Conservation (phyloP, 2,329 filamentous ascomycete species). For the Clarireedia monteithiana region DNA sequence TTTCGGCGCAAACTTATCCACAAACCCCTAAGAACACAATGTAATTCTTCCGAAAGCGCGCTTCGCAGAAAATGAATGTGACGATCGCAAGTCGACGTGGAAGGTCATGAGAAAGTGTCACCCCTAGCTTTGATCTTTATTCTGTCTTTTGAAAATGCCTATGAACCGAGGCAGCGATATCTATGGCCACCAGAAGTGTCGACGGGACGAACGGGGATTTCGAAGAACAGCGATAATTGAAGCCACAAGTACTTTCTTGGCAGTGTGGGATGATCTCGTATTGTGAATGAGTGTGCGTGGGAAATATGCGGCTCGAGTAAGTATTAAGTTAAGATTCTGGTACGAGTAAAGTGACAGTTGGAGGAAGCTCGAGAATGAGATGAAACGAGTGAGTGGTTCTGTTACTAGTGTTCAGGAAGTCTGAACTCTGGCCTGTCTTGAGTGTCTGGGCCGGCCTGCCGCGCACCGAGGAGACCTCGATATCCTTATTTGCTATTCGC, state of each 20-base stretch:
- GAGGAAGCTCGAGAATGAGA: background rate
- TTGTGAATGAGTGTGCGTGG: background rate
- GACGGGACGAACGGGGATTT: background rate
- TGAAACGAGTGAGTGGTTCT: background rate
- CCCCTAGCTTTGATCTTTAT: slow-evolving; percentile 11
- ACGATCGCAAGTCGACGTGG: slow-evolving; percentile 15
- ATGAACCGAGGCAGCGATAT: slow-evolving; percentile 5
- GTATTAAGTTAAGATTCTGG: too few species aligned
- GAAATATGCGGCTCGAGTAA: background rate
- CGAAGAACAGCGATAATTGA: background rate
- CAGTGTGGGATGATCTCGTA: slow-evolving; percentile 2
- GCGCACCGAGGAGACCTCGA: too few species aligned
- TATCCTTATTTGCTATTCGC: too few species aligned
- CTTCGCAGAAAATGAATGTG: slow-evolving; percentile 10
- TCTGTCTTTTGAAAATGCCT: slow-evolving; percentile 1
- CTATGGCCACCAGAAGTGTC: background rate
- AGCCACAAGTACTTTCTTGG: background rate
- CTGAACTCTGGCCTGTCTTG: too few species aligned
- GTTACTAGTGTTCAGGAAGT: too few species aligned
- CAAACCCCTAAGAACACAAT: background rate
- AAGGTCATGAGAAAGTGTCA: slow-evolving; percentile 19
- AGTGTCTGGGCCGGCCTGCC: too few species aligned
- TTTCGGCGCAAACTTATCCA: slow-evolving; percentile 8
- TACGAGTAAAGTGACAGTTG: too few species aligned
- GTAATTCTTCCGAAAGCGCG: background rate